Conservation (phyloP, 805 yeast species). For the Cyberlindnera sargentensis region DNA sequence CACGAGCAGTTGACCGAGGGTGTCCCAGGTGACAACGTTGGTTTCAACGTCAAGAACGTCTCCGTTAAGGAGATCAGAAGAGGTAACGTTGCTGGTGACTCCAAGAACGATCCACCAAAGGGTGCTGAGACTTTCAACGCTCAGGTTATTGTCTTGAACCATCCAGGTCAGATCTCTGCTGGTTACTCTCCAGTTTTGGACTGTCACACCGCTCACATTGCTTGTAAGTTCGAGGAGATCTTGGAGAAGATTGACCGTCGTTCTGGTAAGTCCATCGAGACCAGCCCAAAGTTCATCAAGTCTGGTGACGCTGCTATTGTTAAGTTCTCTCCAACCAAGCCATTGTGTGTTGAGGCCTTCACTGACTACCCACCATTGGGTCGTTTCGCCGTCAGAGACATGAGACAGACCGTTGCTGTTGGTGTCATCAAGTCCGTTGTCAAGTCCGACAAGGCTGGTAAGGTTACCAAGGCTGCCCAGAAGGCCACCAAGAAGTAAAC, state of each 20-base stretch:
- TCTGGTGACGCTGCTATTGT: constrained; percentile 43
- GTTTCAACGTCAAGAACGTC: constrained; percentile 92
- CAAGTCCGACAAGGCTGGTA: constrained; percentile 75
- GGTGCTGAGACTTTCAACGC: constrained; percentile 80
- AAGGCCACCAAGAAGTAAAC: constrained; percentile 18
- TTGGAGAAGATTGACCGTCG: constrained; percentile 89
- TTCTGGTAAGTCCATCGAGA: constrained; percentile 90
- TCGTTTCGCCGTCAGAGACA: constrained; percentile 99
- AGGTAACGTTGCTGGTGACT: constrained; percentile 93
- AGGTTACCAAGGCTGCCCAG: constrained; percentile 92
- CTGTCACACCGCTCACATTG: constrained; percentile 93
- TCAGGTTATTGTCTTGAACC: constrained; percentile 72
- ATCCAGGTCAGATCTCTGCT: constrained; percentile 89
- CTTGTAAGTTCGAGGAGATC: constrained; percentile 79
- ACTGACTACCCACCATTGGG: constrained; percentile 96
- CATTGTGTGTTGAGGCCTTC: constrained; percentile 72
- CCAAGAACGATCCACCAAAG: constrained; percentile 89
- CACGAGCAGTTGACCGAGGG: constrained; percentile 83
- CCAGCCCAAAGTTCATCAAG: constrained; percentile 74
- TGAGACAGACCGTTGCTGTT: constrained; percentile 99
- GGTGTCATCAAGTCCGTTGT: constrained; percentile 66
- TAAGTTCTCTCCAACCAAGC: constrained; percentile 63
- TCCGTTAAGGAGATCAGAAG: constrained; percentile 90
- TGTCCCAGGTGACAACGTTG: constrained; percentile 85
- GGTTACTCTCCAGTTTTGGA: constrained; percentile 91